Evolutionary conservation across 2,329 filamentous ascomycete species (phyloP).

Genomic region (Cladophialophora exuberans): DNA sequence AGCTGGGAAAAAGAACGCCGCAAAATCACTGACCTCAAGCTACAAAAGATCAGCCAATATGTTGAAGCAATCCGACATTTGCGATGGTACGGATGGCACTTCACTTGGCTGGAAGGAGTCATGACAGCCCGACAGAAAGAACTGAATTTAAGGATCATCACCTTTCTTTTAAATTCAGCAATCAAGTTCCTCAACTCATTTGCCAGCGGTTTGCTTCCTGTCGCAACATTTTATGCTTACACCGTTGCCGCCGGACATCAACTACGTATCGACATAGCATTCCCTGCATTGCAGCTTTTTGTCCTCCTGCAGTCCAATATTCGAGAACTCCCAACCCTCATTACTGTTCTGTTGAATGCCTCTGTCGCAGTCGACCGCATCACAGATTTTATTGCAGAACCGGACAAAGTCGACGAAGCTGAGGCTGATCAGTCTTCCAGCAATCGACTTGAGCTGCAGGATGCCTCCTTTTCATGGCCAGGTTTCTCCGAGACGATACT

Average conservation of each 20-base stretch:
- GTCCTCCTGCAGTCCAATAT: slow-evolving; percentile 73
- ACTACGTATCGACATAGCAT: slow-evolving; percentile 79
- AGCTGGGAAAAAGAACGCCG: slow-evolving; percentile 72
- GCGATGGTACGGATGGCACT: slow-evolving; percentile 82
- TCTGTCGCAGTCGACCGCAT: slow-evolving; percentile 81
- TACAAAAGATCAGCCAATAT: slow-evolving; percentile 82
- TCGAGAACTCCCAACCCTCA: slow-evolving; percentile 72
- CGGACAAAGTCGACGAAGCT: slow-evolving; percentile 69
- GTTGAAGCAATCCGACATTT: slow-evolving; percentile 83
- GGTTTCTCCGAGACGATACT: slow-evolving; percentile 63
- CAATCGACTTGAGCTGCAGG: slow-evolving; percentile 54
- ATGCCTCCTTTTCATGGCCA: slow-evolving; percentile 80
- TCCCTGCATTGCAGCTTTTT: slow-evolving; percentile 83
- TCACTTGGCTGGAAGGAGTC: slow-evolving; percentile 71
- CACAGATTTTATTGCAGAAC: slow-evolving; percentile 83
- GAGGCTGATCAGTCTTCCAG: slow-evolving; percentile 18
- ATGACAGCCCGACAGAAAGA: slow-evolving; percentile 70
- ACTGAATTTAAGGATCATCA: slow-evolving; percentile 65
- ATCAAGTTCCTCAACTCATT: slow-evolving; percentile 73
- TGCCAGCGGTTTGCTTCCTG: slow-evolving; percentile 74
- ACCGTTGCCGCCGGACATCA: slow-evolving; percentile 70
- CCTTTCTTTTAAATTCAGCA: slow-evolving; percentile 63
- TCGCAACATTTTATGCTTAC: slow-evolving; percentile 80
- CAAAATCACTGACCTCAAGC: slow-evolving; percentile 72
- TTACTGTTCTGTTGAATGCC: slow-evolving; percentile 78